Conservation (phyloP, 495 filamentous ascomycete genomes). For the Aspergillus baeticus region DNA sequence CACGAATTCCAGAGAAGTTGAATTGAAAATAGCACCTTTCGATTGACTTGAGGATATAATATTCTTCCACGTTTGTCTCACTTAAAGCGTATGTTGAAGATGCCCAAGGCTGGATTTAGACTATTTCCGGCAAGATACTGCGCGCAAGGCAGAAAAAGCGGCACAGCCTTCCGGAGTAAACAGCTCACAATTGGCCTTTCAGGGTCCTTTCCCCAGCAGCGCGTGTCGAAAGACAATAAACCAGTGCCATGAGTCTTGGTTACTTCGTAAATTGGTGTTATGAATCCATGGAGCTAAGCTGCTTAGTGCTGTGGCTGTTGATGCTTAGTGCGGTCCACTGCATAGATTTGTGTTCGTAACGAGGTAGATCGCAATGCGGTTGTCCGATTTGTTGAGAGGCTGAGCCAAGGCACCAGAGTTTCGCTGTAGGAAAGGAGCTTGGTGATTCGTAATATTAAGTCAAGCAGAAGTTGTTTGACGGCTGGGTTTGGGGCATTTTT, state of each 20-base stretch:
- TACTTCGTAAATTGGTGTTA: neutral
- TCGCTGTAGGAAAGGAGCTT: neutral
- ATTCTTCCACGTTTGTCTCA: too few relatives aligned
- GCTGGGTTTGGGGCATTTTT: neutral
- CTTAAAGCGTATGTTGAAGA: too few relatives aligned
- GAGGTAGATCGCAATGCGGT: conserved; percentile 1
- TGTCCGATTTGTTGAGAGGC: conserved; percentile 6
- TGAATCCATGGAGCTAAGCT: too few relatives aligned
- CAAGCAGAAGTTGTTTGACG: neutral
- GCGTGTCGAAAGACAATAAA: neutral
- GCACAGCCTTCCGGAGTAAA: too few relatives aligned
- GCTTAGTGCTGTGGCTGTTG: neutral
- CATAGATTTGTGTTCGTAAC: neutral
- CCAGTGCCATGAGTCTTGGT: neutral
- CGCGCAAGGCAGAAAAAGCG: too few relatives aligned
- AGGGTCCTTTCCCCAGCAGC: too few relatives aligned
- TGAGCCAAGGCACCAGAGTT: conserved; percentile 13
- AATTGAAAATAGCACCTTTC: too few relatives aligned
- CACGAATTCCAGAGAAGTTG: too few relatives aligned
- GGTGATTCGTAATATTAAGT: neutral
- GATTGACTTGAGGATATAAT: too few relatives aligned
- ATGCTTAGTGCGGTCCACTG: neutral
- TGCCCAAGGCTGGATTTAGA: too few relatives aligned
- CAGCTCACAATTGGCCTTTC: too few relatives aligned
- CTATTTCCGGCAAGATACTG: too few relatives aligned